Evolutionary conservation across 164 flowering plant species (phyloP).

Genomic region (Aristolochia fimbriata): DNA sequence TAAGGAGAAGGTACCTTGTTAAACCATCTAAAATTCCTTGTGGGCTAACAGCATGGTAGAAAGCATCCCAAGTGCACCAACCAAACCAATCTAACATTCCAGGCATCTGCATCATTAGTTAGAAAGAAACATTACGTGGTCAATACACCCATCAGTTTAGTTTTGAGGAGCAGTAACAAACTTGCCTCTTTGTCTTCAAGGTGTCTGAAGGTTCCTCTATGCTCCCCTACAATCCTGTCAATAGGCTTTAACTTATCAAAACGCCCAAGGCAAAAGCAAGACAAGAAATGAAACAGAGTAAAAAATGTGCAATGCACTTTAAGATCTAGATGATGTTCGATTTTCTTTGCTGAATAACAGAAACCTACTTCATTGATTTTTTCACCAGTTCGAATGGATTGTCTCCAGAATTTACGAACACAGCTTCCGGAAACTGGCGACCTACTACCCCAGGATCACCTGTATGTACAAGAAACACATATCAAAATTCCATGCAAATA

Average conservation of each 20-base stretch:
- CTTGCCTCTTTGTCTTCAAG: constrained; percentile 50
- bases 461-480: constrained; percentile 2
- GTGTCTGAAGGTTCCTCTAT: constrained; percentile 36
- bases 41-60: constrained; percentile 49
- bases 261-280: neutral
- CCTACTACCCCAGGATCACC: constrained; percentile 46
- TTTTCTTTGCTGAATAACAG: neutral
- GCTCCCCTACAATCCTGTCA: constrained; percentile 41
- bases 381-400: constrained; percentile 50
- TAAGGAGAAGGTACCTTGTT: constrained; percentile 24
- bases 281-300: constrained; percentile 1
- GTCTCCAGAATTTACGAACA: constrained; percentile 45
- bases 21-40: constrained; percentile 56
- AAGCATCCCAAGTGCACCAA: constrained; percentile 90
- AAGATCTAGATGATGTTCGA: neutral
- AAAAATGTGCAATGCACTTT: neutral
- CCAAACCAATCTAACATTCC: constrained; percentile 71
- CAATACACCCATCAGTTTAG: neutral
- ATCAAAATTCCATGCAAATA: too few relatives aligned
- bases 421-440: constrained; percentile 33
- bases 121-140: neutral
- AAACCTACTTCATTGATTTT: constrained; percentile 57
- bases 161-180: neutral
- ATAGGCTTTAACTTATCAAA: neutral
- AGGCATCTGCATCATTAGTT: constrained; percentile 38